Base-by-base conservation (phyloP, 2,329 filamentous ascomycete genomes). In the Capronia epimyces region DNA sequence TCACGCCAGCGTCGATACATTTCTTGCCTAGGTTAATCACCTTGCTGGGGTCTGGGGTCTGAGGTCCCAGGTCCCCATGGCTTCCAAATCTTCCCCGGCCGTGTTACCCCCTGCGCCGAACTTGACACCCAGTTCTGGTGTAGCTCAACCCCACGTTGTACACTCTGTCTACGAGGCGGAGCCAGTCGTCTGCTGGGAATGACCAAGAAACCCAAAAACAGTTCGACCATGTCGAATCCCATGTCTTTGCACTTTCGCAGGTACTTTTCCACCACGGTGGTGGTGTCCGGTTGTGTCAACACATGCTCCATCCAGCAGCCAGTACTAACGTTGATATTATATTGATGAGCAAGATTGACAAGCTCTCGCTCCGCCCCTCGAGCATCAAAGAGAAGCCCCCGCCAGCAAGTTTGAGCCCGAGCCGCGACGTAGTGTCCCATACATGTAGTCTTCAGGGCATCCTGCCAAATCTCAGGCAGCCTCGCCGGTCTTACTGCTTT, bases 51-150 rank as follows among this genome's bases (percentile, higher is more conserved):
- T 77, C 75, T 3, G 70, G n/a, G n/a, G n/a, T n/a, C 66, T 65
- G 0, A 75, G 73, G 54, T 77, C 75, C 3, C 70, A 73, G 9
- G 75, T 75, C 2, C 74, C 75, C 15, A 75, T 67, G 3, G 67
- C 65, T 63, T 75, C 70, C 3, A 80, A 68, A 22, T 70, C 71
- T 3, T 68, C 65, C 0, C 73, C 68, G 3, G 69, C 63, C 0
- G 75, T 79, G 53, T 80, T 76, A 27, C 76, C 77, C 2, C 77
- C 77, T 0, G 77, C 77, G 16, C 76, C 77, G 56, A 80, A 80
- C 55, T 79, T 76, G 56, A 80, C 79, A 0, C 77, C 76, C 31
- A 79, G 65, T 56, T 79, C 77, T 1, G 77, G 76, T 59, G 79
- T 80, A 12, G 76, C 70, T 55, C 13, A 80, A 62, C 1, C 74